Evolutionary conservation across 2,329 filamentous ascomycete species (phyloP).

Genomic region (Mollisiaceae sp.): DNA sequence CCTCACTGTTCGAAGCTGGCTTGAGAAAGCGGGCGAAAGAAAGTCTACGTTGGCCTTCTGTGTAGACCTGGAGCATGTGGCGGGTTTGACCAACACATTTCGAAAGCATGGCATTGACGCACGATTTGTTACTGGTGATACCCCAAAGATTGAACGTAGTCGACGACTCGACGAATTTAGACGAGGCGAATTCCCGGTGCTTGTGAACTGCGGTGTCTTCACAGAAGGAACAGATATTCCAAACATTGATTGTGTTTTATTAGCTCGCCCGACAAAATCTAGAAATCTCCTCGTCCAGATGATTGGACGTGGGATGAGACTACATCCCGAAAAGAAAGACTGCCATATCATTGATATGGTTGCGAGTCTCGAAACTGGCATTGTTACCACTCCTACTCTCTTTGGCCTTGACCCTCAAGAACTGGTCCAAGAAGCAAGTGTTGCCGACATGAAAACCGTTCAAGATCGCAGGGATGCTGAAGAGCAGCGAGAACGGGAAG

Average conservation of each 20-base stretch:
- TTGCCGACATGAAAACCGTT: slow-evolving; percentile 63
- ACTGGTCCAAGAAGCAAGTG: slow-evolving; percentile 70
- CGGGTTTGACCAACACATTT: slow-evolving; percentile 75
- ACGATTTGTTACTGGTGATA: slow-evolving; percentile 84
- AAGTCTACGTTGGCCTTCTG: slow-evolving; percentile 94
- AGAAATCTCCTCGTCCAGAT: slow-evolving; percentile 96
- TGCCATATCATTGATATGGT: slow-evolving; percentile 98
- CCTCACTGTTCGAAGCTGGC: slow-evolving; percentile 84
- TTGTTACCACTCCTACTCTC: slow-evolving; percentile 88
- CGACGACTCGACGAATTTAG: slow-evolving; percentile 78
- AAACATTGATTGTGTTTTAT: slow-evolving; percentile 90
- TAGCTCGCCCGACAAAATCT: slow-evolving; percentile 87
- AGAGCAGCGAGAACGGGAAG: slow-evolving; percentile 33
- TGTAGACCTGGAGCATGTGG: slow-evolving; percentile 85
- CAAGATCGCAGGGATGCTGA: slow-evolving; percentile 55
- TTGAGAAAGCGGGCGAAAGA: slow-evolving; percentile 72
- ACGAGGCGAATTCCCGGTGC: slow-evolving; percentile 77
- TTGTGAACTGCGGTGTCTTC: slow-evolving; percentile 95
- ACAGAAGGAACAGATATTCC: slow-evolving; percentile 98
- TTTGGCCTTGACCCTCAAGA: slow-evolving; percentile 89
- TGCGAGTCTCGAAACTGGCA: slow-evolving; percentile 79
- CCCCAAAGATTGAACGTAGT: slow-evolving; percentile 69
- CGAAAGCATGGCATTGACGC: slow-evolving; percentile 81
- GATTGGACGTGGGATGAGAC: slow-evolving; percentile 92
- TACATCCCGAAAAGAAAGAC: slow-evolving; percentile 79